Evolutionary conservation across 2,329 filamentous ascomycete genomes (phyloP), one percentile per base, ranked within the genome.

Genomic region (Calonectria ilicicola): DNA sequence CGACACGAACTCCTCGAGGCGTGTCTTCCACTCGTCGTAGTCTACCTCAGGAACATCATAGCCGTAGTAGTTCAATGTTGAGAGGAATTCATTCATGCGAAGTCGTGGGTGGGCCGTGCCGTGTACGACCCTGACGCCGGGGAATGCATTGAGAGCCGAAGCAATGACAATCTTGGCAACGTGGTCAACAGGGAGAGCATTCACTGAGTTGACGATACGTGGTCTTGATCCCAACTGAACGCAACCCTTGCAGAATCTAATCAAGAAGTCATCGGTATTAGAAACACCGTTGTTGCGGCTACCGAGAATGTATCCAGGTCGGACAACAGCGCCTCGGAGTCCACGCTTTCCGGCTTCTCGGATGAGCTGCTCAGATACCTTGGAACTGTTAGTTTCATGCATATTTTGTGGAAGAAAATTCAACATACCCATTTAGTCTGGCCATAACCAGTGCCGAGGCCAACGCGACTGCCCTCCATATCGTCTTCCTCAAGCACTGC

Each of bases 181-280:
- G 77, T 98, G 95, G 74, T 92, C 91, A 26, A 98, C 95, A 0
- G 96, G 96, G 0, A 98, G 93, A 83, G 93, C 91, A 86, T 98
- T 98, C 83, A 98, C 91, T 0, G 94, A 94, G 86, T 98, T 98
- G 82, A 89, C 84, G 75, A 98, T 97, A 77, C 90, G 89, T 0
- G 96, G 96, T 0, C 95, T 89, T 6, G 89, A 87, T 1, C 86
- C 86, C 5, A 98, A 87, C 83, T 98, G 96, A 66, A 98, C 87
- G 80, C 95, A 98, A 69, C 95, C 96, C 85, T 98, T 98, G 72
- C 93, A 86, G 85, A 98, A 91, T 47, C 96, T 91, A 76, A 98
- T 90, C 10, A 98, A 86, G 87, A 98, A 98, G 84, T 98, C 96
- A 81, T 98, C 96, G 1, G 92, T 96, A 82, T 93, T 95, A 81